phyloP scores from a whole-genome alignment of 148 eudicot species.

The Diospyros kaki region DNA sequence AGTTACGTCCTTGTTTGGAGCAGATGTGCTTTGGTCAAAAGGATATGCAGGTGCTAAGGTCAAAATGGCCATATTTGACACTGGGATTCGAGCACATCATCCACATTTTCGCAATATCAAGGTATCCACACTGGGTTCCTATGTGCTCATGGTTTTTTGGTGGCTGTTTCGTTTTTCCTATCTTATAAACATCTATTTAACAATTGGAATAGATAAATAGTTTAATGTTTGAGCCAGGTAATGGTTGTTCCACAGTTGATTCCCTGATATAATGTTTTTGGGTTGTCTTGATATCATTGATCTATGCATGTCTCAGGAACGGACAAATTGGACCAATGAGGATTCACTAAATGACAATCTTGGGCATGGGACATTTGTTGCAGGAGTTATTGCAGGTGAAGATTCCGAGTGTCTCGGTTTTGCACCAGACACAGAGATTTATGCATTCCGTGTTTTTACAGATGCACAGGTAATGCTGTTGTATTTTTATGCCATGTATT shows the following conservation, averaged over 20 bases:
- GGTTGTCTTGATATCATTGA: constrained; percentile 10
- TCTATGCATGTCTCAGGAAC: constrained; percentile 54
- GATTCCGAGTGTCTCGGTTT: constrained; percentile 89
- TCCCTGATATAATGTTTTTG: background rate
- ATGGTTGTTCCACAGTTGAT: background rate
- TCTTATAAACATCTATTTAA: background rate
- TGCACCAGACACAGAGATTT: constrained; percentile 97
- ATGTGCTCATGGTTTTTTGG: background rate
- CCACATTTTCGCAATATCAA: constrained; percentile 96
- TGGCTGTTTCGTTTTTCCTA: background rate
- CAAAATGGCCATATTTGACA: constrained; percentile 96
- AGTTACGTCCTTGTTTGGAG: constrained; percentile 89
- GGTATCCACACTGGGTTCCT: constrained; percentile 37
- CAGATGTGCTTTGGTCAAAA: constrained; percentile 85
- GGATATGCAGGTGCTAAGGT: constrained; percentile 95
- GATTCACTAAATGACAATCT: constrained; percentile 92
- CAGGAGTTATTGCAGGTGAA: constrained; percentile 95
- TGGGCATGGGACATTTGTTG: constrained; percentile 99
- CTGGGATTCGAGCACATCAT: constrained; percentile 90
- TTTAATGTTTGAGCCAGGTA: constrained; percentile 2
- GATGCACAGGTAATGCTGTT: constrained; percentile 91
- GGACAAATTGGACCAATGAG: constrained; percentile 98
- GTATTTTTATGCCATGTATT: constrained; percentile 4
- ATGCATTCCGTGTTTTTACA: constrained; percentile 94
- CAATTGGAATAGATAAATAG: background rate